Evolutionary conservation across 2,329 filamentous ascomycete species (phyloP).

Genomic region (Elsinoe arachidis): DNA sequence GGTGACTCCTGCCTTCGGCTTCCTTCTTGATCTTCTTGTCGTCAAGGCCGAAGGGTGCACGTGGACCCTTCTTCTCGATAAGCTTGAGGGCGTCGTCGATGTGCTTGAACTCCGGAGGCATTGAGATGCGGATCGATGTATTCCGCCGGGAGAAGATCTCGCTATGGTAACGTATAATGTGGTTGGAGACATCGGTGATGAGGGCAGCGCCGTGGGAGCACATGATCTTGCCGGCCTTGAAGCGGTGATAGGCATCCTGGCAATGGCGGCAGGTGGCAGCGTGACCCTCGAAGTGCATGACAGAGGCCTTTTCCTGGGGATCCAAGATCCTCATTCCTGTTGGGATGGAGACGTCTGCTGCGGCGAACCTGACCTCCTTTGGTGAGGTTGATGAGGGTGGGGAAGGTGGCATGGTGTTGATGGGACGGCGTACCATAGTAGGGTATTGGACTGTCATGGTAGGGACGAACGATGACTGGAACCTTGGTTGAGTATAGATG

Average conservation of each 20-base stretch:
- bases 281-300: slow-evolving; percentile 1
- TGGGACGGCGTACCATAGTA: neutral
- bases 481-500: neutral
- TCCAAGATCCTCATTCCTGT: neutral
- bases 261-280: neutral
- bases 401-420: neutral
- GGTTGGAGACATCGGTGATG: neutral
- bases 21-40: neutral
- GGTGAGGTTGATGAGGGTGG: slow-evolving; percentile 3
- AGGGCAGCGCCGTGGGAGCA: neutral
- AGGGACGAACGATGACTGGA: neutral
- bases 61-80: neutral
- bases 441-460: neutral
- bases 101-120: neutral
- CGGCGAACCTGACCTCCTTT: neutral
- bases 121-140: neutral
- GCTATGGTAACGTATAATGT: neutral
- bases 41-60: neutral
- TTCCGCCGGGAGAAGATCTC: neutral
- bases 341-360: neutral
- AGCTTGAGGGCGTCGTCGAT: slow-evolving; percentile 2
- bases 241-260: slow-evolving; percentile 4
- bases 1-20: neutral
- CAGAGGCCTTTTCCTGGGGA: neutral
- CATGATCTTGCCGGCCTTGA: slow-evolving; percentile 7